These are phyloP conservation scores for Staphylotrichum longicolle DNA, from an alignment of 495 filamentous ascomycete genomes.

Conservation along the genomic window DNA sequence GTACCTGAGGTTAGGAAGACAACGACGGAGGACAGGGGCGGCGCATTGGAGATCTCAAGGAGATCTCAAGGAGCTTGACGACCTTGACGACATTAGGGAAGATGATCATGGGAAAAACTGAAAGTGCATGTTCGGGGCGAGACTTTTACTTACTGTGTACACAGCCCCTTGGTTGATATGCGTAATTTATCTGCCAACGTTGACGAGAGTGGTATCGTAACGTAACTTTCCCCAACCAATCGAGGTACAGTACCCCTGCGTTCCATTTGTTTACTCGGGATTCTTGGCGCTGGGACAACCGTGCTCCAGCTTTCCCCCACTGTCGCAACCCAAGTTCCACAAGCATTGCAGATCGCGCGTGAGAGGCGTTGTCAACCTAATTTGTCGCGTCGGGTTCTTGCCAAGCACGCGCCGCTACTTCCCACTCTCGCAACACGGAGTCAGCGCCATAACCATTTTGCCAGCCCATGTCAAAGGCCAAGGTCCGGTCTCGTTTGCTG, in stretches of 20 bases:
- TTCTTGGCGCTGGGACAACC: constrained; percentile 17
- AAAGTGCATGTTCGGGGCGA: no score
- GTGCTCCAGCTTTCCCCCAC: neutral
- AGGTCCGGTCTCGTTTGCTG: constrained; percentile 51
- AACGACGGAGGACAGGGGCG: no score
- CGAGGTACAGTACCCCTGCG: neutral
- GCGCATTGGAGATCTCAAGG: no score
- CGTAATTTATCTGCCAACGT: no score
- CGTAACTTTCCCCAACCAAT: no score
- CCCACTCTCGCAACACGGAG: neutral
- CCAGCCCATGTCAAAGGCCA: constrained; percentile 37
- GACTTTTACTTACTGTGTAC: no score
- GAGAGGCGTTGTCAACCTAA: neutral
- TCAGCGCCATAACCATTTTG: neutral
- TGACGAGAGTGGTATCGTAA: no score
- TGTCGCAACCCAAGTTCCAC: neutral
- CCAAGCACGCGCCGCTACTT: neutral
- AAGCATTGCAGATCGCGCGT: constrained; percentile 4
- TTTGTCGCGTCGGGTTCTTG: constrained; percentile 1
- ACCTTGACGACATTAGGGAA: no score
- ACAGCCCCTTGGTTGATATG: no score
- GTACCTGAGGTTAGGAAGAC: no score
- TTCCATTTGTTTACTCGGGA: constrained; percentile 20
- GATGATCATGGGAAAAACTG: no score
- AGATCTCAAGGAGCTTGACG: no score